A percentile compares a stretch with the other conserved stretches of the same genome.
Conservation (phyloP, 148 eudicot species). For the Simmondsia chinensis region DNA sequence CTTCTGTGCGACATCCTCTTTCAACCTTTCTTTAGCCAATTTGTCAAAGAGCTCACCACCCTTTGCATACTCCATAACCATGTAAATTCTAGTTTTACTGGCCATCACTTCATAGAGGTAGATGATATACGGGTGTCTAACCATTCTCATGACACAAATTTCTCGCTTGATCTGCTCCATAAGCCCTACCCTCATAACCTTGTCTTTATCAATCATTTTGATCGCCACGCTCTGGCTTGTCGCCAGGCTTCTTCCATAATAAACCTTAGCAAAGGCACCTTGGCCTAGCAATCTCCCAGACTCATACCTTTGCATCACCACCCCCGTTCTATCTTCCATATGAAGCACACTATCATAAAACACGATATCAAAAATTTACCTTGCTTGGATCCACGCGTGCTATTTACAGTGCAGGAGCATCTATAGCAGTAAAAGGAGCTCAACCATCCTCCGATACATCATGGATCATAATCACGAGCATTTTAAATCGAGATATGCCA, state of each 20-base stretch:
- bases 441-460: slow-evolving; percentile 7
- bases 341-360: neutral
- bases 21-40: slow-evolving; percentile 8
- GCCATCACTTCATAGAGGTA: slow-evolving; percentile 16
- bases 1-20: slow-evolving; percentile 13
- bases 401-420: neutral
- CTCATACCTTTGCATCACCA: slow-evolving; percentile 17
- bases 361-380: neutral
- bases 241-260: slow-evolving; percentile 5
- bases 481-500: slow-evolving; percentile 1
- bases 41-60: slow-evolving; percentile 16
- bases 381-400: neutral
- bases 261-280: slow-evolving; percentile 15
- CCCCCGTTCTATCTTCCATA: slow-evolving; percentile 13
- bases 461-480: neutral
- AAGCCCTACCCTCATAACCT: slow-evolving; percentile 8
- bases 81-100: slow-evolving; percentile 13
- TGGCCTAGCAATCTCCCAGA: slow-evolving; percentile 12
- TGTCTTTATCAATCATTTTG: slow-evolving; percentile 14
- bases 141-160: slow-evolving; percentile 8
- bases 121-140: slow-evolving; percentile 10
- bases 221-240: slow-evolving; percentile 7
- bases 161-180: slow-evolving; percentile 13
- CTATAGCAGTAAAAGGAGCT: neutral
- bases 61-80: slow-evolving; percentile 11